Percentiles rank a stretch among this genome's conserved stretches.
Conservation (phyloP, 2,329 filamentous ascomycete genomes). For the Microcyclospora tardicrescens region DNA sequence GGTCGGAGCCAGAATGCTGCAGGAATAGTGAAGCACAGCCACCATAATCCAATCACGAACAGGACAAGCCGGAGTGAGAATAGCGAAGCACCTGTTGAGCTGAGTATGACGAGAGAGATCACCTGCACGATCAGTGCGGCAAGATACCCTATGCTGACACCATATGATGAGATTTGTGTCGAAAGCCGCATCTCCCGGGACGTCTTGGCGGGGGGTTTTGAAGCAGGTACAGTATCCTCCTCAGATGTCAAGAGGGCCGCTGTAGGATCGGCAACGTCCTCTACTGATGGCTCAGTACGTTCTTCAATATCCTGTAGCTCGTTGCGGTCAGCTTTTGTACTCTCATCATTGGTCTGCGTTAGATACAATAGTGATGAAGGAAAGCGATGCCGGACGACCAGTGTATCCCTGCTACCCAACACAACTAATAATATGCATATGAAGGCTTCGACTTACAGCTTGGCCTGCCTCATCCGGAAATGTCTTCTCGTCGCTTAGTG, state of each 20-base stretch:
- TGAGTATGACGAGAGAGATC: slow-evolving; percentile 62
- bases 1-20: slow-evolving; percentile 77
- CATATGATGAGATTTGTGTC: slow-evolving; percentile 80
- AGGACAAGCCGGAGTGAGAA: slow-evolving; percentile 79
- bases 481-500: background rate
- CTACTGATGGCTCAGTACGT: slow-evolving; percentile 8
- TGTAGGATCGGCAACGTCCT: slow-evolving; percentile 22
- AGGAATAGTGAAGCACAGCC: slow-evolving; percentile 82
- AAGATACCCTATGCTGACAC: slow-evolving; percentile 87
- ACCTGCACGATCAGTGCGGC: slow-evolving; percentile 78
- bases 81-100: slow-evolving; percentile 59
- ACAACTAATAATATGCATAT: too few species aligned
- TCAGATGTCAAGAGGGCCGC: slow-evolving; percentile 23
- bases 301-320: background rate
- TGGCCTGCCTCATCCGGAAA: background rate
- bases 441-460: too few species aligned
- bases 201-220: slow-evolving; percentile 21
- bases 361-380: too few species aligned
- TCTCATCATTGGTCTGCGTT: too few species aligned
- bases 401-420: background rate
- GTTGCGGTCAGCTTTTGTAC: background rate
- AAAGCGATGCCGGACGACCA: background rate
- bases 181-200: slow-evolving; percentile 66
- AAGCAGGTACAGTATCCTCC: slow-evolving; percentile 19
- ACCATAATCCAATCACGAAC: slow-evolving; percentile 81